Base-by-base conservation (phyloP, 1,284 basidiomycete genomes). In the Marasmius tenuissimus region DNA sequence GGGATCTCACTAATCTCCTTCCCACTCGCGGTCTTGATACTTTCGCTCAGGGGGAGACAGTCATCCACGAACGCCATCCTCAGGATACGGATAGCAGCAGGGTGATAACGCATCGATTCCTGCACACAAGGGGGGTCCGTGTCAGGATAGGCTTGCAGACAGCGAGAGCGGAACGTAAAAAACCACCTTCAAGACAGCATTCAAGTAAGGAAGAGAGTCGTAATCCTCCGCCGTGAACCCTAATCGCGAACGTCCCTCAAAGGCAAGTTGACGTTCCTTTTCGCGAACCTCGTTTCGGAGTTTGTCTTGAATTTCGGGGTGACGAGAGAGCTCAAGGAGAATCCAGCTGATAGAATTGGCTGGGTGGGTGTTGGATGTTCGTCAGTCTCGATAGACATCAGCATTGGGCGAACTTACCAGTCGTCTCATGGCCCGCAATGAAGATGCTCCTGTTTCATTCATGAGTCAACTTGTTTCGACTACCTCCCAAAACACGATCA, bases 381-480 rank as follows among this genome's bases (percentile, higher is more conserved):
- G 33, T 22, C 18, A 9, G 4, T 33, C 12, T n/a, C 4, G 14
- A 52, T 52, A 9, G 14, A 38, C 12, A 10, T 52, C 16, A 16
- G n/a, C 18, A 87, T 75, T 66, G 83, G 2, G 4, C 4, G 27
- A 27, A 27, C 27, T 27, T 80, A 40, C 76, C 76, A 0, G 80
- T 82, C 1, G 85, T 85, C 63, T 87, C 84, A 60, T 87, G 81
- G 0, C 87, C 78, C 12, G 78, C 76, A 7, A 78, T 59, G 8
- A 78, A 69, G 6, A 79, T 63, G 0, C 74, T 75, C 35, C 76
- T 74, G 59, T 27, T 27, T 2, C 4, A 27, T 27, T 27, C 27
- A 4, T 27, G 27, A 27, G 27, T 27, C 4, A 27, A 27, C 27
- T 2, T 27, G 2, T 27, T 27, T 27, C 27, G 4, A 4, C 27